Evolutionary conservation across 176 grass and related monocot genomes (phyloP), one percentile per base, ranked within the genome.

Genomic region (Zoysia pacifica): DNA sequence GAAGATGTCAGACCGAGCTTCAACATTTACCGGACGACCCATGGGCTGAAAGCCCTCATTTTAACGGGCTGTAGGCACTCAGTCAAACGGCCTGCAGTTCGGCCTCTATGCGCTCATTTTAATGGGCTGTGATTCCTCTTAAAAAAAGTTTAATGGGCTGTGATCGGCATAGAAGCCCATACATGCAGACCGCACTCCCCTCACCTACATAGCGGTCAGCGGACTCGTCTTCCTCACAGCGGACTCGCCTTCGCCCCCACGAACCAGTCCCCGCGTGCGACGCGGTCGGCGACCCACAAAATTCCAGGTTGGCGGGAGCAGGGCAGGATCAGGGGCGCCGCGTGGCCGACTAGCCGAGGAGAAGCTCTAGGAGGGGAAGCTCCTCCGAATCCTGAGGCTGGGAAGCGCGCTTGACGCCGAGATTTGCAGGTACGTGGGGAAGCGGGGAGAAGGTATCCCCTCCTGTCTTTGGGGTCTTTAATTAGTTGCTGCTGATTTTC

Each of bases 391-490:
- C 74, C n/a, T 47, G 42, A 13, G 47, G 11, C 10, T 28, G 58
- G 16, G 74, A 77, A 48, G 28, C 44, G 44, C 28, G 59, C 39
- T 38, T 37, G 44, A 48, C 59, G 39, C 47, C 2, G 16, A 50
- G 76, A 78, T 78, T 53, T 78, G 36, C 36, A 51, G 36, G 37
- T 48, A 6, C 60, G 2, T 52, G 13, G 47, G 28, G 35, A 18
- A 66, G 9, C 47, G 40, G 62, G n/a, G 62, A 1, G 1, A 77
- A 78, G 61, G 75, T 78, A 39, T 65, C 64, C 61, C 46, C 35
- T 65, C 51, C 62, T 40, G 36, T 66, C 36, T 38, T 41, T 51
- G 39, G 51, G 61, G 14, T 42, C 16, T 53, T 48, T 5, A 50
- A 49, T 63, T 48, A 5, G 6, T 50, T 65, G 4, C 16, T 78